Conservation (phyloP, 768 basidiomycete species). For the Kwoniella bestiolae region DNA sequence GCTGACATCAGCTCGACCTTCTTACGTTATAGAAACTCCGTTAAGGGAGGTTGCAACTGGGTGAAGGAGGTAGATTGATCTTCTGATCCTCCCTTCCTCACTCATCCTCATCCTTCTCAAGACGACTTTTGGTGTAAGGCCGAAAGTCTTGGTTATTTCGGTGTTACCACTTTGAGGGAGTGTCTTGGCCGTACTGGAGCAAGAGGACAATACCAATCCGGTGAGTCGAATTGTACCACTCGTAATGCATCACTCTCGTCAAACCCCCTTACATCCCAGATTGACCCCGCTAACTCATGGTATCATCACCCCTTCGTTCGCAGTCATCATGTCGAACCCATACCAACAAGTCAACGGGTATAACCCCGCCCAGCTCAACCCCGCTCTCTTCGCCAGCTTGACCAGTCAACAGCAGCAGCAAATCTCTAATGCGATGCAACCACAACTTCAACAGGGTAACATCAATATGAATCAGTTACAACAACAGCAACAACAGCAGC, state of each 20-base stretch:
- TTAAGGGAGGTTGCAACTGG: background rate
- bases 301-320: too few species aligned
- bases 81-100: background rate
- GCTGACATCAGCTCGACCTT: background rate
- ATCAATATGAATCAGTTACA: conserved; percentile 2
- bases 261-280: too few species aligned
- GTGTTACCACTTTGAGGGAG: too few species aligned
- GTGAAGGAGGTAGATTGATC: background rate
- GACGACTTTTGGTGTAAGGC: background rate
- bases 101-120: background rate
- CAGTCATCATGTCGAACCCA: conserved; percentile 25
- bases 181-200: too few species aligned
- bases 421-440: background rate
- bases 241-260: too few species aligned
- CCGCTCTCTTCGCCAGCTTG: conserved; percentile 26
- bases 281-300: too few species aligned
- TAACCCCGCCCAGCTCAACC: conserved; percentile 30
- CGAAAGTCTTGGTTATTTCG: background rate
- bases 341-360: conserved; percentile 24
- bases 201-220: too few species aligned
- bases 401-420: conserved; percentile 20
- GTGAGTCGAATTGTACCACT: too few species aligned
- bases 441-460: background rate
- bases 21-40: background rate
- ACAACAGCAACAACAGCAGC: too few species aligned